phyloP scores from a whole-genome alignment of 345 rosid genomes.

The Draba incana region DNA sequence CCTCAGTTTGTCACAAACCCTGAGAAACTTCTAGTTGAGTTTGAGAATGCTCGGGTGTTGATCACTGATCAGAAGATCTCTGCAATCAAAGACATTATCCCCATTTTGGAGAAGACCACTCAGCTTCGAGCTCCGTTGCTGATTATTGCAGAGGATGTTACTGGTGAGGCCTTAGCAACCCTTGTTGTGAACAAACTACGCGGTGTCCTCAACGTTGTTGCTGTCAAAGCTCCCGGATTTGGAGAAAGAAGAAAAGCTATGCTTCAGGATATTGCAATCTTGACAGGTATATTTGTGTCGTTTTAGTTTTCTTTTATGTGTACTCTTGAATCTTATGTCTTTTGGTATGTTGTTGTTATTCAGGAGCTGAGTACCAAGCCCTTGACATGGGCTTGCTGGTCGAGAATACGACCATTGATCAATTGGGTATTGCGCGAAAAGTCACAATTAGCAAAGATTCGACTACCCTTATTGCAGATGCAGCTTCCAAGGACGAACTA shows the following conservation, averaged over 20 bases:
- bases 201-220: conserved; percentile 90
- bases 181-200: conserved; percentile 95
- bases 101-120: conserved; percentile 88
- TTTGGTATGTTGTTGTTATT: conserved; percentile 8
- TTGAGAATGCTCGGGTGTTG: conserved; percentile 92
- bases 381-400: conserved; percentile 76
- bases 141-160: conserved; percentile 93
- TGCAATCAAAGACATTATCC: conserved; percentile 91
- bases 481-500: conserved; percentile 90
- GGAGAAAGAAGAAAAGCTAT: conserved; percentile 98
- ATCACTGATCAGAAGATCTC: conserved; percentile 94
- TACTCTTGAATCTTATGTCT: neutral
- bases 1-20: conserved; percentile 95
- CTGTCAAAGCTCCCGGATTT: conserved; percentile 94
- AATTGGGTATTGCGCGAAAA: conserved; percentile 87
- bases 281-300: conserved; percentile 60
- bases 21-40: conserved; percentile 87
- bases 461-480: conserved; percentile 88
- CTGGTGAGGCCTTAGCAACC: conserved; percentile 96
- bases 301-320: neutral
- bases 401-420: conserved; percentile 76
- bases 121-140: conserved; percentile 90
- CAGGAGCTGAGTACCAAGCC: conserved; percentile 95
- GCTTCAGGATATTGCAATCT: conserved; percentile 93
- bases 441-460: conserved; percentile 81